Evolutionary conservation across 179 eudicot genomes (phyloP).

Genomic region (Silene coronaria): DNA sequence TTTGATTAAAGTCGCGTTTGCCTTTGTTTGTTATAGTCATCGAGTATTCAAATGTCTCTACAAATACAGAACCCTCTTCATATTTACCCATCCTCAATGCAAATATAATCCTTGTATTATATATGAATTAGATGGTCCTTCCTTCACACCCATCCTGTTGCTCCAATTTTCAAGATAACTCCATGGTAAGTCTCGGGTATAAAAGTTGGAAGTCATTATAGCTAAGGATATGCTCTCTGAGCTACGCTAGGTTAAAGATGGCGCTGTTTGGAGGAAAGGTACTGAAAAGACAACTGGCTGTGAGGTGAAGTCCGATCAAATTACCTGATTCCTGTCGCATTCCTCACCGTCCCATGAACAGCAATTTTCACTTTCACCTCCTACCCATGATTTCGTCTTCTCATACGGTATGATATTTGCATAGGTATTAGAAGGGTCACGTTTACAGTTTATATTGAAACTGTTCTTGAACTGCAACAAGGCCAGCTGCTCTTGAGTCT

Average conservation of each 20-base stretch:
- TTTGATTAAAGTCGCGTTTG: conserved; percentile 27
- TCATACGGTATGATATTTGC: not conserved
- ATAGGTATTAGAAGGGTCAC: not conserved
- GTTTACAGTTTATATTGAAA: not conserved
- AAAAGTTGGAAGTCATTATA: conserved; percentile 27
- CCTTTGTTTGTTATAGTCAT: conserved; percentile 30
- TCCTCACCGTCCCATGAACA: not conserved
- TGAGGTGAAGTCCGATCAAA: not conserved
- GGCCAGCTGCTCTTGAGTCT: not conserved
- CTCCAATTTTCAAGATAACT: conserved; percentile 23
- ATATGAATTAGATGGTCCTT: not conserved
- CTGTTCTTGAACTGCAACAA: not conserved
- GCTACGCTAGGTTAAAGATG: conserved; percentile 27
- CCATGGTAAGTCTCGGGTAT: conserved; percentile 28
- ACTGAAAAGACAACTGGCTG: not conserved
- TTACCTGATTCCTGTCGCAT: not conserved
- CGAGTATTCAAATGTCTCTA: not conserved
- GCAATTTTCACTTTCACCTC: not conserved
- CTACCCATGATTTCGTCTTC: not conserved
- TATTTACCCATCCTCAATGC: not conserved
- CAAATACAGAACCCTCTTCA: not conserved
- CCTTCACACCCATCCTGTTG: conserved; percentile 24
- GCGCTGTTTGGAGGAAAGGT: conserved; percentile 13
- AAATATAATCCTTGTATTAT: not conserved
- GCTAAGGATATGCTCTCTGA: conserved; percentile 16